phyloP scores from a whole-genome alignment of 2,329 filamentous ascomycete species.

The Fusarium chaquense region DNA sequence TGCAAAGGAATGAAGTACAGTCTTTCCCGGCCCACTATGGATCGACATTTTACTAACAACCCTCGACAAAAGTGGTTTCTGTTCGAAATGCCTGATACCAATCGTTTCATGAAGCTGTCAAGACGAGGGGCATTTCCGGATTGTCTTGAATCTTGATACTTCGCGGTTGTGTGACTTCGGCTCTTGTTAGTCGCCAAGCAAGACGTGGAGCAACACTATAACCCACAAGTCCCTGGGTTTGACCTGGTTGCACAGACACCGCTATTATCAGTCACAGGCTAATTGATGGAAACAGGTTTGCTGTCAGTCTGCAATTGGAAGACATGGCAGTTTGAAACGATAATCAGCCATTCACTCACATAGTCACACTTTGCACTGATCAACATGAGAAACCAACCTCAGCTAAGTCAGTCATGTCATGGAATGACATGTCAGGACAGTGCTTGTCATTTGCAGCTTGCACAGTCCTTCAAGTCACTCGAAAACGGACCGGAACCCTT shows the following conservation, averaged over 20 bases:
- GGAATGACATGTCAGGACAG: slow-evolving; percentile 26
- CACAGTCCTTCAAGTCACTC: slow-evolving; percentile 50
- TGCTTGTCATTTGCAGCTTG: slow-evolving; percentile 32
- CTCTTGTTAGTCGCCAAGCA: slow-evolving; percentile 32
- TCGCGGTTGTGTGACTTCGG: slow-evolving; percentile 21
- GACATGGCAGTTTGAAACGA: slow-evolving; percentile 18
- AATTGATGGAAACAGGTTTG: slow-evolving; percentile 34
- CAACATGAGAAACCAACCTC: slow-evolving; percentile 19
- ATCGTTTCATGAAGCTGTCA: slow-evolving; percentile 21
- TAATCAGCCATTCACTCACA: slow-evolving; percentile 6
- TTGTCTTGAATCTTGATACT: slow-evolving; percentile 10
- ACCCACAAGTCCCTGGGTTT: slow-evolving; percentile 33
- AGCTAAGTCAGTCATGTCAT: slow-evolving; percentile 4
- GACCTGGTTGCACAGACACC: slow-evolving; percentile 34
- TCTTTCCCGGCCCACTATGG: slow-evolving; percentile 16
- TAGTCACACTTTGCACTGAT: slow-evolving; percentile 14
- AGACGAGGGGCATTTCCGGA: slow-evolving; percentile 6
- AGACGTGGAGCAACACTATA: slow-evolving; percentile 19
- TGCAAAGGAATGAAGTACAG: slow-evolving; percentile 5
- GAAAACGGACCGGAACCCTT: slow-evolving; percentile 53
- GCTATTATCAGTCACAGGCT: slow-evolving; percentile 40
- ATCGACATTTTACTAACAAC: slow-evolving; percentile 18
- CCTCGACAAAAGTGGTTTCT: neutral
- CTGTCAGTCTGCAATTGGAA: slow-evolving; percentile 23
- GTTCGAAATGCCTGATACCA: slow-evolving; percentile 28